A percentile compares a stretch with the other conserved stretches of the same genome.
Conservation (phyloP, 2,329 filamentous ascomycete species). For the Scedosporium boydii region DNA sequence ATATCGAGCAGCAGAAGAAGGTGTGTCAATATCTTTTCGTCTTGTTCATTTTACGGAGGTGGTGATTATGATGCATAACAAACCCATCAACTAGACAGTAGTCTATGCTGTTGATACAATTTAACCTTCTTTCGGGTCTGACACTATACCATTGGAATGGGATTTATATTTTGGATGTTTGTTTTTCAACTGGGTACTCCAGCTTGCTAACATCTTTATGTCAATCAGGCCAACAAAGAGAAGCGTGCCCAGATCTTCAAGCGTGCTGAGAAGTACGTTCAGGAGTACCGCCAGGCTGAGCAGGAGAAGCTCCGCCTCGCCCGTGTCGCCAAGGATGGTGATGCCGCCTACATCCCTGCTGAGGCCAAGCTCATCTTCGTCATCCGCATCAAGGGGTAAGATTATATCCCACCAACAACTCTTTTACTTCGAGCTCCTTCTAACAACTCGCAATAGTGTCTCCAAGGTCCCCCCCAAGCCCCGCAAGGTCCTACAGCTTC, state of each 20-base stretch:
- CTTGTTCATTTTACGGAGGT: conserved; percentile 11
- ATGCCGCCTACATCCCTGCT: conserved; percentile 87
- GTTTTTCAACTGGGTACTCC: conserved; percentile 25
- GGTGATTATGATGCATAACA: conserved; percentile 69
- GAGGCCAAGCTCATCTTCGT: conserved; percentile 97
- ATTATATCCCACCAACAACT: conserved; percentile 4
- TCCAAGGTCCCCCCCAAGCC: conserved; percentile 99
- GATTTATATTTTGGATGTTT: conserved; percentile 8
- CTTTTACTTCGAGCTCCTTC: conserved; percentile 4
- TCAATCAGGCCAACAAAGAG: conserved; percentile 82
- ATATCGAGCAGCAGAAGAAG: conserved; percentile 79
- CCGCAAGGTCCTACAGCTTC: conserved; percentile 98
- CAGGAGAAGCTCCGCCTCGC: conserved; percentile 94
- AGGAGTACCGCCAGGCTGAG: conserved; percentile 98
- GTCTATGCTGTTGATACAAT: conserved; percentile 92
- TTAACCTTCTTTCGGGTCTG: conserved; percentile 99
- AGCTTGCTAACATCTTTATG: not conserved
- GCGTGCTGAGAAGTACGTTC: conserved; percentile 98
- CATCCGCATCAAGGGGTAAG: conserved; percentile 94
- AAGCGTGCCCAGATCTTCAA: conserved; percentile 99
- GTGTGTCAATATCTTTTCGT: conserved; percentile 45
- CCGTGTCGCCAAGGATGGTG: conserved; percentile 83
- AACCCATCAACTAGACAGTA: conserved; percentile 74
- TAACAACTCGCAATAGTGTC: conserved; percentile 55
- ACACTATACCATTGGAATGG: conserved; percentile 31